These are phyloP conservation scores for Cucurbita moschata DNA, from an alignment of 306 rosid species.

Conservation along the genomic window DNA sequence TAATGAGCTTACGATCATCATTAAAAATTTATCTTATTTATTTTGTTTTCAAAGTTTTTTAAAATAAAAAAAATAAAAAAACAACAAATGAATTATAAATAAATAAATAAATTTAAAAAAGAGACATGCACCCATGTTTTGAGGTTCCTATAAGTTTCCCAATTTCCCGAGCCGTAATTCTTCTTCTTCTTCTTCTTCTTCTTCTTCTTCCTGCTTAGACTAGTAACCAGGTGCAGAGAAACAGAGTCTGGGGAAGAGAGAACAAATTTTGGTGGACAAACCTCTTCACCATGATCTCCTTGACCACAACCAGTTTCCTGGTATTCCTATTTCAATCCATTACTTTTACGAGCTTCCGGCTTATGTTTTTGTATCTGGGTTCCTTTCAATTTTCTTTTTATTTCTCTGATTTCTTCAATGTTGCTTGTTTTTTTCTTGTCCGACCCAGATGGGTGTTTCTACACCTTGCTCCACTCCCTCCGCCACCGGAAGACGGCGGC, in stretches of 20 bases:
- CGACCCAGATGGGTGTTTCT: slow-evolving; percentile 33
- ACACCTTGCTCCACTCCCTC: slow-evolving; percentile 19
- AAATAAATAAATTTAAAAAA: background rate
- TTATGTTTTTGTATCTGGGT: background rate
- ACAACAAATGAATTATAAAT: background rate
- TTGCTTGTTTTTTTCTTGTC: background rate
- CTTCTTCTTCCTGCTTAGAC: background rate
- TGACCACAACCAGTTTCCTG: background rate
- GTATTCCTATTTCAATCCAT: background rate
- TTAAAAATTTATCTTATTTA: too few species aligned
- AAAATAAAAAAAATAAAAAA: too few species aligned
- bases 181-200: background rate
- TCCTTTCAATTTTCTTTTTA: background rate
- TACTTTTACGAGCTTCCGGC: background rate
- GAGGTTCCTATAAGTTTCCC: slow-evolving; percentile 5
- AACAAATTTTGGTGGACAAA: background rate
- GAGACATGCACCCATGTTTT: background rate
- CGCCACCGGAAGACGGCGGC: slow-evolving; percentile 22
- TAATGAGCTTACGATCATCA: too few species aligned
- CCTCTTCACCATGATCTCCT: background rate
- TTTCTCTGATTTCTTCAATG: background rate
- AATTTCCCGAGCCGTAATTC: background rate
- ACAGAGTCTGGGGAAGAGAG: background rate
- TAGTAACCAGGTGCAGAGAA: background rate
- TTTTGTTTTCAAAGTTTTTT: too few species aligned